Base-by-base conservation (phyloP, 345 rosid species). In the Populus simonii region DNA sequence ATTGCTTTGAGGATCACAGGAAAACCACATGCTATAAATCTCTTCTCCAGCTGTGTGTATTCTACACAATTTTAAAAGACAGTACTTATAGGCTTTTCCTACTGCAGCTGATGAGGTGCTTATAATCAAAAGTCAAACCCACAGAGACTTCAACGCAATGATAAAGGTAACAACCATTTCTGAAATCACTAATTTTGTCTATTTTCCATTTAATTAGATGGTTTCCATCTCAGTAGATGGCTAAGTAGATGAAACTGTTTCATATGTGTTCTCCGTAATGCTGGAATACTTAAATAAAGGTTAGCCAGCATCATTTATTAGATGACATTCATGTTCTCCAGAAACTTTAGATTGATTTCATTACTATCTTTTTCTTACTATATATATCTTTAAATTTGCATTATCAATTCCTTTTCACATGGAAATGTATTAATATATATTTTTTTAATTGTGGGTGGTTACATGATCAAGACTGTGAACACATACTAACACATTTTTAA, bases 71-170 rank as follows among this genome's bases (percentile, higher is more conserved):
- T 27, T 77, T 23, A 67, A 70, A 55, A 57, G 39, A 27, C 36
- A 49, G 20, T 77, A 36, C 29, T 66, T 23, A 75, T 74, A 69
- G 49, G 66, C 61, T 31, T 79, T 70, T 80, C 84, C 71, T 62
- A 51, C 35, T 87, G 92, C 89, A 96, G 98, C 83, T 81, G 90
- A 81, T 77, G 99, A 96, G 83, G 93, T 96, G n/a, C 97, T 93
- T 75, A 86, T 93, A 81, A 96, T 96, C 75, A 93, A 96, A 87
- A 93, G 98, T 87, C 83, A 92, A 79, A 89, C 92, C 69, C 99
- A 96, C 82, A 85, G 89, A 84, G 94, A 93, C 81, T 93, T 96
- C 85, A 93, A 93, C 68, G 87, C 80, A 39, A 91, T 96, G 99
- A 96, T 96, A 82, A 93, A 96, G 94, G 99, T 96, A 62, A 85